phyloP scores from a whole-genome alignment of 2,329 filamentous ascomycete species.

The Botrytis elliptica region DNA sequence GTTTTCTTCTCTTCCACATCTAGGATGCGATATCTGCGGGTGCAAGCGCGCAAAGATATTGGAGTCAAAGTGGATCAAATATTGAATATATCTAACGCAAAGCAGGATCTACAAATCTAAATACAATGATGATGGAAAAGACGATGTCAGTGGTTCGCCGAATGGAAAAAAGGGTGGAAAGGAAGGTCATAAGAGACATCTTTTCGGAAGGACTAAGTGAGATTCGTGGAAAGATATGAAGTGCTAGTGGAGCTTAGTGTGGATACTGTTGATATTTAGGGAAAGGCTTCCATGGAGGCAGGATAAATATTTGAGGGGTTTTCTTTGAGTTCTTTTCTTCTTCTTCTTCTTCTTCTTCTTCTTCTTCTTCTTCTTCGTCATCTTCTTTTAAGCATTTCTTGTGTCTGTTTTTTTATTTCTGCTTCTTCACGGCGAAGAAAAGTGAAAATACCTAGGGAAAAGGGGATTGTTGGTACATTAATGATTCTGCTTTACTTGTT shows the following conservation, averaged over 20 bases:
- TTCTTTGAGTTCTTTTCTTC: conserved; percentile 1
- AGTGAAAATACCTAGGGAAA: not conserved
- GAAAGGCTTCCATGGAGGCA: not conserved
- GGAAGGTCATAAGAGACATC: conserved; percentile 72
- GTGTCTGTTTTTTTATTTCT: not conserved
- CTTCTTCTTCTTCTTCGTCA: not conserved
- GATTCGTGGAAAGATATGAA: not conserved
- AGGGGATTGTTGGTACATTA: not conserved
- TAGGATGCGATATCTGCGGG: not conserved
- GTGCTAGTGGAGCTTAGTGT: not conserved
- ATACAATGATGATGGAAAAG: conserved; percentile 66
- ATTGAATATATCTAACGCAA: conserved; percentile 5
- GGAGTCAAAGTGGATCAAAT: not conserved
- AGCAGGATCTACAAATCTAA: conserved; percentile 94
- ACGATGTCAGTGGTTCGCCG: conserved; percentile 31
- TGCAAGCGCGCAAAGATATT: not conserved
- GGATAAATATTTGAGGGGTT: not conserved
- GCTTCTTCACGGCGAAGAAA: not conserved
- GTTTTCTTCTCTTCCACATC: conserved; percentile 32
- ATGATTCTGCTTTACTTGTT: conserved; percentile 4
- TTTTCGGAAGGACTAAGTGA: conserved; percentile 57
- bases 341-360: not conserved
- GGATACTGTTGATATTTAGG: conserved; percentile 10
- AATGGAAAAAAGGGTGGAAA: conserved; percentile 44
- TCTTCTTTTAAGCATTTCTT: not conserved